Evolutionary conservation across 2,329 filamentous ascomycete genomes (phyloP), one percentile per base, ranked within the genome.

Genomic region (Fusarium anthophilum): DNA sequence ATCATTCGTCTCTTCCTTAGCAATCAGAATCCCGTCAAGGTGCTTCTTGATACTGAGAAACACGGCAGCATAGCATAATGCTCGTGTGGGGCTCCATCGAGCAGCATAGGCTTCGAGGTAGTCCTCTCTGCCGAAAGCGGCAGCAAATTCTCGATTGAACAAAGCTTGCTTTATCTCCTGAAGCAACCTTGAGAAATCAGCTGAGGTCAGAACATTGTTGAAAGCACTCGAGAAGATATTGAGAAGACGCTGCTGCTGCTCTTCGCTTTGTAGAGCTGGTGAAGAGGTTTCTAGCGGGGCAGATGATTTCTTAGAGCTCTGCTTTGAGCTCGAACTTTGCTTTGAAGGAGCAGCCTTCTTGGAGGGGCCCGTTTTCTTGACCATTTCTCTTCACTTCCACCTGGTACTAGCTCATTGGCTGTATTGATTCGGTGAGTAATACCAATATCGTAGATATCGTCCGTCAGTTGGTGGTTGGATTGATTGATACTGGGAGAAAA

Each of bases 81-180:
- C 93, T 60, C 96, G 88, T 59, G 93, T 93, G 4, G 96, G 94
- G 82, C 95, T 98, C 95, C 96, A 99, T 77, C 96, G 86, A 61
- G 94, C 90, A 14, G 94, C 94, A 84, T 99, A 99, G 15, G 93
- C 93, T 69, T 93, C 90, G 24, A 98, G 87, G 76, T 92, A 89
- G 50, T 92, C 90, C 63, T 90, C 87, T 51, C 87, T 87, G 2
- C 91, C 91, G 83, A 98, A 99, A 0, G 96, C 96, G 22, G 86
- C 84, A 18, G 87, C 87, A 82, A 98, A 98, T 81, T 98, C 94
- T 38, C 96, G 90, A 66, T 93, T 91, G 81, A 92, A 98, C 14
- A 99, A 87, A 73, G 96, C 94, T 13, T 91, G 87, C 82, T 98
- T 99, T 71, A 98, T 90, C 59, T 92, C 90, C 79, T 98, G 96